Evolutionary conservation across 2,329 filamentous ascomycete genomes (phyloP).

Genomic region (Ilyonectria robusta): DNA sequence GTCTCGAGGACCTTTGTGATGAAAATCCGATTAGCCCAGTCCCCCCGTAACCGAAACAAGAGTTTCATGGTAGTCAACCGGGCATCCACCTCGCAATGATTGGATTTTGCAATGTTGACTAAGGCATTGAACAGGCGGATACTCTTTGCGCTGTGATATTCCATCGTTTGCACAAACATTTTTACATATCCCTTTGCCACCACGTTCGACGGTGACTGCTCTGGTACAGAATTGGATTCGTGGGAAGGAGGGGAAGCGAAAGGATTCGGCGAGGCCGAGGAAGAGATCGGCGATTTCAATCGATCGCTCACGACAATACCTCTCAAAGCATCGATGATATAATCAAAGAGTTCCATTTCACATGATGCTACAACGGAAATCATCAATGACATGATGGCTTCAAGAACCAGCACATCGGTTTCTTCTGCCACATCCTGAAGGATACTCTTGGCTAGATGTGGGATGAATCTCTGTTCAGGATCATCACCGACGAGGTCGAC

Average conservation of each 20-base stretch:
- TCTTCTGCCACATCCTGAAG: conserved; percentile 74
- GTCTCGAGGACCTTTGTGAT: conserved; percentile 80
- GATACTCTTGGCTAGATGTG: conserved; percentile 72
- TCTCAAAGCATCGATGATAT: conserved; percentile 67
- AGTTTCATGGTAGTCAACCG: conserved; percentile 83
- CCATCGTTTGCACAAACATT: conserved; percentile 83
- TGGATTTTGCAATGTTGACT: conserved; percentile 73
- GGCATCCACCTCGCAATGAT: conserved; percentile 75
- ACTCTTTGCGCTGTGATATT: conserved; percentile 75
- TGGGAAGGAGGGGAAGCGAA: conserved; percentile 40
- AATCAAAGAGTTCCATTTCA: conserved; percentile 70
- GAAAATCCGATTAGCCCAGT: conserved; percentile 83
- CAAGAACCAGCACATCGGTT: conserved; percentile 74
- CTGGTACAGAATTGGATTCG: conserved; percentile 43
- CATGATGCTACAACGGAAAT: conserved; percentile 75
- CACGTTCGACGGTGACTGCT: conserved; percentile 76
- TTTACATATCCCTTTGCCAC: conserved; percentile 79
- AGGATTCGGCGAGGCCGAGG: conserved; percentile 45
- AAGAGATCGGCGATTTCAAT: conserved; percentile 58
- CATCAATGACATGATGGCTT: conserved; percentile 75
- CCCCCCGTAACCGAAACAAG: conserved; percentile 85
- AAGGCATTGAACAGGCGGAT: conserved; percentile 73
- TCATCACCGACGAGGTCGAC: conserved; percentile 71
- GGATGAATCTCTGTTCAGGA: conserved; percentile 69
- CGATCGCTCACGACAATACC: conserved; percentile 66